A percentile compares a stretch with the other conserved stretches of the same genome.
These are phyloP conservation scores for Vachellia collinsii DNA, from an alignment of 306 rosid species.

Conservation along the genomic window DNA sequence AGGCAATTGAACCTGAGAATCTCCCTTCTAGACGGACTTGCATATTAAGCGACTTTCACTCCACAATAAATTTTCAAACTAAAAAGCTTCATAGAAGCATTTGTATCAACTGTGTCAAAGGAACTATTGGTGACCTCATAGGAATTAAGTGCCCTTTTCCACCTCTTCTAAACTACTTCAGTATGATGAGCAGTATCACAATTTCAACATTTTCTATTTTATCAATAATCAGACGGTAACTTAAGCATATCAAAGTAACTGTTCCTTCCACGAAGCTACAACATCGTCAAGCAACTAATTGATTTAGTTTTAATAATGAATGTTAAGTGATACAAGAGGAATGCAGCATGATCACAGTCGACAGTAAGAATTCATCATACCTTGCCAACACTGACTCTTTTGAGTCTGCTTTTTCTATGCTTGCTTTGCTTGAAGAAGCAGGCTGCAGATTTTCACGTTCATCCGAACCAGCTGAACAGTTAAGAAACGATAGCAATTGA, in stretches of 20 bases:
- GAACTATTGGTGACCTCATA: neutral
- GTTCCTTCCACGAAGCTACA: constrained; percentile 15
- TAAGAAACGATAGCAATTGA: constrained; percentile 62
- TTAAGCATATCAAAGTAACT: neutral
- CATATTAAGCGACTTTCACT: neutral
- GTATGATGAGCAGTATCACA: neutral
- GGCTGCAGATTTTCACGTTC: constrained; percentile 41
- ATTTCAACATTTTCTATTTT: neutral
- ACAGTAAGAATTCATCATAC: constrained; percentile 41
- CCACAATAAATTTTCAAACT: neutral
- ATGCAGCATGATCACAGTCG: neutral
- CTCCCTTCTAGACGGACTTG: neutral
- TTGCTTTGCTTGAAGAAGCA: constrained; percentile 51
- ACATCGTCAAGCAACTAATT: constrained; percentile 30
- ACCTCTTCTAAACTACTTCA: neutral
- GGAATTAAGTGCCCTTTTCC: neutral
- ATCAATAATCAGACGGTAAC: neutral
- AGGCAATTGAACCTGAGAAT: neutral
- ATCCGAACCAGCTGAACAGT: constrained; percentile 34
- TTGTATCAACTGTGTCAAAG: neutral
- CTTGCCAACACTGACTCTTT: constrained; percentile 47
- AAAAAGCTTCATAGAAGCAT: neutral
- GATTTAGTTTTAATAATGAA: constrained; percentile 1
- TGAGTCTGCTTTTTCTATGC: constrained; percentile 47
- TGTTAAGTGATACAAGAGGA: neutral